A percentile compares a stretch with the other conserved stretches of the same genome.
These are phyloP conservation scores for Cicer yamashitae DNA, from an alignment of 306 rosid species.

Conservation along the genomic window DNA sequence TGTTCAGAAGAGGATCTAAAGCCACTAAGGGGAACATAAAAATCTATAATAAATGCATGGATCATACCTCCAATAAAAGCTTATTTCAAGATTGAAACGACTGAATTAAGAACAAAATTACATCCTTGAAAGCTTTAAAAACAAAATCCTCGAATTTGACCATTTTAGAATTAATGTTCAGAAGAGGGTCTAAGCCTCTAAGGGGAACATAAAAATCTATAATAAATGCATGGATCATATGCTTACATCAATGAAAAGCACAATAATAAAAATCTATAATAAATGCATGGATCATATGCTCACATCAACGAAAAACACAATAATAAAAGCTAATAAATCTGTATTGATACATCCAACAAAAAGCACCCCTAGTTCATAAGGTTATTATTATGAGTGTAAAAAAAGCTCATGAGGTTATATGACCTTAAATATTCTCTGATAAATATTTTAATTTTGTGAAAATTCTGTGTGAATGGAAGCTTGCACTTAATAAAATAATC, in stretches of 20 bases:
- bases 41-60: slow-evolving; percentile 26
- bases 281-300: slow-evolving; percentile 32
- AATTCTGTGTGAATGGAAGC: slow-evolving; percentile 8
- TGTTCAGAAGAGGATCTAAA: background rate
- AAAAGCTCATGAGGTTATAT: slow-evolving; percentile 15
- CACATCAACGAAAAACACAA: background rate
- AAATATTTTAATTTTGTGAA: slow-evolving; percentile 18
- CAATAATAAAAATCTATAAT: slow-evolving; percentile 2
- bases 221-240: slow-evolving; percentile 32
- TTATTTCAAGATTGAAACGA: slow-evolving; percentile 17
- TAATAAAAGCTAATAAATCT: background rate
- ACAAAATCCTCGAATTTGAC: slow-evolving; percentile 9
- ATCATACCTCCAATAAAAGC: background rate
- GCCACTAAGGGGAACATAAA: background rate
- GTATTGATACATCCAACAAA: background rate
- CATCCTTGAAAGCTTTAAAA: slow-evolving; percentile 13
- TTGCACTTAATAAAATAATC: slow-evolving; percentile 5
- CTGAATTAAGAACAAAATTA: slow-evolving; percentile 29
- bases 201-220: slow-evolving; percentile 12
- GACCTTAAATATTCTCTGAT: background rate
- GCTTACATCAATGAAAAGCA: slow-evolving; percentile 1
- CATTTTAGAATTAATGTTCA: background rate
- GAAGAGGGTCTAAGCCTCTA: background rate
- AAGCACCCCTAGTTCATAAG: slow-evolving; percentile 18
- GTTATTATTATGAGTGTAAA: background rate